Percentiles rank a stretch among this genome's conserved stretches.
These are phyloP conservation scores for Plasmodium yoelii DNA, from an alignment of 169 alveolate species.

Conservation along the genomic window DNA sequence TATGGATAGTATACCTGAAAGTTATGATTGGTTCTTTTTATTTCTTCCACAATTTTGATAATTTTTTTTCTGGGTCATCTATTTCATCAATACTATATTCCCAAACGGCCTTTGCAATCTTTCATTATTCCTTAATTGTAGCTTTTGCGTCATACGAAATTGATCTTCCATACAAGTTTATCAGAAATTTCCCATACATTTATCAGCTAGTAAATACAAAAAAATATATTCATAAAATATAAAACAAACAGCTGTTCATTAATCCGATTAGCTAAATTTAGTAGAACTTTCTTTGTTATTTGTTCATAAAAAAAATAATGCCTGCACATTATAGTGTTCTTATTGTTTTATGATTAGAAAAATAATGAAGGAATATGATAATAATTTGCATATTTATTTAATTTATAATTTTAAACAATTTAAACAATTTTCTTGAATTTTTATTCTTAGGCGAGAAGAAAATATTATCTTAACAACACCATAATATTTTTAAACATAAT, in stretches of 20 bases:
- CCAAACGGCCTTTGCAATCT: slow-evolving; percentile 58
- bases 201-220: slow-evolving; percentile 36
- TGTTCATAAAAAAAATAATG: too few relatives aligned
- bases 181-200: slow-evolving; percentile 41
- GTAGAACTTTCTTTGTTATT: too few relatives aligned
- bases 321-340: too few relatives aligned
- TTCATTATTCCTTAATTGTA: slow-evolving; percentile 58
- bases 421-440: slow-evolving; percentile 2
- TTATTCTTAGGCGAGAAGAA: slow-evolving; percentile 64
- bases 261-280: too few relatives aligned
- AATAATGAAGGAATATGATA: too few relatives aligned
- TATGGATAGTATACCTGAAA: slow-evolving; percentile 75
- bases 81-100: slow-evolving; percentile 53
- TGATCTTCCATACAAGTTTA: slow-evolving; percentile 61
- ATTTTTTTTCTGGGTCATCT: slow-evolving; percentile 70
- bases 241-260: background rate
- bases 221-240: background rate
- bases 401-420: too few relatives aligned
- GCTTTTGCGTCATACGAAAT: slow-evolving; percentile 72
- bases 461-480: slow-evolving; percentile 56
- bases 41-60: slow-evolving; percentile 70
- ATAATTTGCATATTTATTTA: too few relatives aligned
- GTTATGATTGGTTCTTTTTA: slow-evolving; percentile 48
- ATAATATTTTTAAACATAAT: slow-evolving; percentile 54
- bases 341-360: too few relatives aligned